These are phyloP conservation scores for Pythium oligandrum DNA, from an alignment of 352 stramenopile genomes.

Conservation along the genomic window DNA sequence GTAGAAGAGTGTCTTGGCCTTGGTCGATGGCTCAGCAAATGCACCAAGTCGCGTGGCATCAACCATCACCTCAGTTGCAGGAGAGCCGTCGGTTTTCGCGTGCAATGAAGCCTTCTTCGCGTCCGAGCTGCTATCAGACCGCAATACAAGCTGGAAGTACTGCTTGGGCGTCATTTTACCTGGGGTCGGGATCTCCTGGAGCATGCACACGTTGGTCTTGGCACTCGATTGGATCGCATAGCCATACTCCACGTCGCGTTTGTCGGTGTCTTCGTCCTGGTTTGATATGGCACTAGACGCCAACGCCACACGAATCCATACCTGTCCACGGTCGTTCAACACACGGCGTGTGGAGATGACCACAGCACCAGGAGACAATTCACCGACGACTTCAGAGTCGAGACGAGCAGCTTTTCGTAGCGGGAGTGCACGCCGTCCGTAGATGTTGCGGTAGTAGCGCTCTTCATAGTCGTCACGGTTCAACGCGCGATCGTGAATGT, in stretches of 20 bases:
- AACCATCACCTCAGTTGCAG: neutral
- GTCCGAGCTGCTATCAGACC: neutral
- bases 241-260: constrained; percentile 48
- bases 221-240: constrained; percentile 76
- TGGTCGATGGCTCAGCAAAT: constrained; percentile 26
- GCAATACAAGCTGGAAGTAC: constrained; percentile 43
- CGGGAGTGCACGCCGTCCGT: constrained; percentile 45
- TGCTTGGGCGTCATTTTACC: constrained; percentile 55
- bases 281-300: neutral
- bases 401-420: constrained; percentile 40
- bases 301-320: constrained; percentile 64
- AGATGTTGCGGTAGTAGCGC: constrained; percentile 71
- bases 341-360: constrained; percentile 46
- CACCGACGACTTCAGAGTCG: constrained; percentile 47
- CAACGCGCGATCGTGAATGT: constrained; percentile 15
- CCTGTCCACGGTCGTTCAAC: constrained; percentile 45
- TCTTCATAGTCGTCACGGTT: constrained; percentile 23
- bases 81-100: neutral
- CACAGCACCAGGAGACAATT: constrained; percentile 46
- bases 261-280: constrained; percentile 4
- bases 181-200: constrained; percentile 57
- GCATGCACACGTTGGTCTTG: constrained; percentile 73
- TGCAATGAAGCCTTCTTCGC: constrained; percentile 10
- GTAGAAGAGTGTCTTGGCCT: constrained; percentile 45
- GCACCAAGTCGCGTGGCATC: constrained; percentile 21